phyloP scores from a whole-genome alignment of 768 basidiomycete genomes.

The Mycena crocata region DNA sequence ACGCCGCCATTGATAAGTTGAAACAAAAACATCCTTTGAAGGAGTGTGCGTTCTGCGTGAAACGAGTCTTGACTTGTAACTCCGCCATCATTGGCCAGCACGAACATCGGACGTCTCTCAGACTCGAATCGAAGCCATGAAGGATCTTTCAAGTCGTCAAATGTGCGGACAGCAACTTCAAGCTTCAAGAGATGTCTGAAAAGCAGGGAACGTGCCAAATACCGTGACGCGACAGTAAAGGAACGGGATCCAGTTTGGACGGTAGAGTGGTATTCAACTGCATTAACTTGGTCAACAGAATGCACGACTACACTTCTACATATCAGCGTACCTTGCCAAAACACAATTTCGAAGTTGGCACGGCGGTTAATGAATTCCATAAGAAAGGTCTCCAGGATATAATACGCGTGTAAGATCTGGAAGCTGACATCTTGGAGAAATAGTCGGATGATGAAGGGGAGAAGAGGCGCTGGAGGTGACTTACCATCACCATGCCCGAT shows the following conservation, averaged over 20 bases:
- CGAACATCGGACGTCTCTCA: conserved; percentile 70
- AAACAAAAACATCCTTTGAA: conserved; percentile 63
- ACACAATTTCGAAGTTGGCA: conserved; percentile 71
- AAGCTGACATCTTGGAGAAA: conserved; percentile 60
- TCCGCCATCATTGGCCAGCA: conserved; percentile 68
- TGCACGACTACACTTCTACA: background rate
- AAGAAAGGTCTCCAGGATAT: conserved; percentile 64
- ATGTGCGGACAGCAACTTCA: conserved; percentile 56
- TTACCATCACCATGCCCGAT: conserved; percentile 61
- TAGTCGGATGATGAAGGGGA: conserved; percentile 7
- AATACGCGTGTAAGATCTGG: conserved; percentile 72
- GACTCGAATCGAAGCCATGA: conserved; percentile 60
- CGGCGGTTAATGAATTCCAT: conserved; percentile 60
- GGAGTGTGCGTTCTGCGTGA: conserved; percentile 46
- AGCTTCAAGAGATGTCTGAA: conserved; percentile 60
- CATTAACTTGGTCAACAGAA: background rate
- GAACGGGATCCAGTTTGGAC: conserved; percentile 49
- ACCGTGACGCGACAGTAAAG: conserved; percentile 57
- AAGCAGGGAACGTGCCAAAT: conserved; percentile 64
- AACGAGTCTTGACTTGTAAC: conserved; percentile 28
- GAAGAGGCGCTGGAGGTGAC: conserved; percentile 18
- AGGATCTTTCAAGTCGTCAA: conserved; percentile 57
- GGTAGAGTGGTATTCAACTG: conserved; percentile 60
- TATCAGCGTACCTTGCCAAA: conserved; percentile 62
- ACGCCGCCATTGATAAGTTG: conserved; percentile 61